Percentiles rank a stretch among this genome's conserved stretches.
These are phyloP conservation scores for Cryphonectria japonica DNA, from an alignment of 2,329 filamentous ascomycete species.

Conservation along the genomic window DNA sequence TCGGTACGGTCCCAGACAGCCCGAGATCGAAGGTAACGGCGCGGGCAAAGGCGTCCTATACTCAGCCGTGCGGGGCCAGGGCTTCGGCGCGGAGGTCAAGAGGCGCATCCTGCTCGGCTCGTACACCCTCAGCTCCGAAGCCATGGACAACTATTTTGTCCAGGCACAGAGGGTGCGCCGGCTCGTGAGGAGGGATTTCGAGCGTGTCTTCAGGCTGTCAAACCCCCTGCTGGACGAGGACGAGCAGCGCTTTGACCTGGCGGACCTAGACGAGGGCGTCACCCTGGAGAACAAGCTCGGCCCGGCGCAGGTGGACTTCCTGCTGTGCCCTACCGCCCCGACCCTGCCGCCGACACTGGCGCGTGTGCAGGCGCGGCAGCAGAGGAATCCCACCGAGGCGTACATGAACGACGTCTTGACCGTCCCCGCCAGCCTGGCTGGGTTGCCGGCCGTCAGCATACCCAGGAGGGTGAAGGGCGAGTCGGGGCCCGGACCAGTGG, in stretches of 20 bases:
- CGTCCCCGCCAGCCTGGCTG: constrained; percentile 90
- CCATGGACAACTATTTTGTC: constrained; percentile 95
- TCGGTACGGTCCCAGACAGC: constrained; percentile 60
- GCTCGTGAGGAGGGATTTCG: constrained; percentile 84
- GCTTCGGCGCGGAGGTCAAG: constrained; percentile 84
- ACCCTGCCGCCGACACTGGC: constrained; percentile 53
- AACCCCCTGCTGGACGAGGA: constrained; percentile 66
- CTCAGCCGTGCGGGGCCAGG: constrained; percentile 70
- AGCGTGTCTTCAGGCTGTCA: constrained; percentile 70
- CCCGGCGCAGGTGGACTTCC: constrained; percentile 74
- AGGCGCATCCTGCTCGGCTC: constrained; percentile 86
- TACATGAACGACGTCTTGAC: constrained; percentile 97
- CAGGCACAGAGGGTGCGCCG: constrained; percentile 88
- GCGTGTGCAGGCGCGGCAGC: constrained; percentile 46
- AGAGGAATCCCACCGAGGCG: constrained; percentile 64
- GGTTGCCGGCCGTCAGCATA: constrained; percentile 84
- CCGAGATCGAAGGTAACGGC: constrained; percentile 47
- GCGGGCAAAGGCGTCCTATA: constrained; percentile 70
- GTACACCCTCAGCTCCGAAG: constrained; percentile 86
- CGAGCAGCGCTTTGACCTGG: constrained; percentile 57
- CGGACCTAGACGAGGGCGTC: constrained; percentile 60
- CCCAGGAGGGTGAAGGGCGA: constrained; percentile 57
- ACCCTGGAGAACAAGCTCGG: constrained; percentile 60
- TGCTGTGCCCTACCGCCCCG: constrained; percentile 86
- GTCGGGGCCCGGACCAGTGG: constrained; percentile 37